phyloP scores from a whole-genome alignment of 139 green algal species.

The Prasinococcaceae sp. region DNA sequence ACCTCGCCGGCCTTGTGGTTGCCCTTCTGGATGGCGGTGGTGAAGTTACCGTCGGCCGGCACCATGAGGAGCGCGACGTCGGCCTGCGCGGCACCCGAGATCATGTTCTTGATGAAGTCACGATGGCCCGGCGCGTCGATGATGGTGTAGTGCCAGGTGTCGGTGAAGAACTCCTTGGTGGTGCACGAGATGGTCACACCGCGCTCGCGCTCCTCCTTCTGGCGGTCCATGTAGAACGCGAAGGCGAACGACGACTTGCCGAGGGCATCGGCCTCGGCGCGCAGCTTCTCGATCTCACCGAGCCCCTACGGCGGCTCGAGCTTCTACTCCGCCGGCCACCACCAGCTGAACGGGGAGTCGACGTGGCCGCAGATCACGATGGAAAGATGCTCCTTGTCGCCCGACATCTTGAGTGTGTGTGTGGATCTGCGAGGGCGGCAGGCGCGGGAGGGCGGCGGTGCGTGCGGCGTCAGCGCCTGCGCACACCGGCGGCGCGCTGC shows the following conservation, averaged over 20 bases:
- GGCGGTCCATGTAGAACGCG: constrained; percentile 80
- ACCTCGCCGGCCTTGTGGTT: constrained; percentile 90
- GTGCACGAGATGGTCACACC: constrained; percentile 70
- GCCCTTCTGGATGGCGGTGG: constrained; percentile 93
- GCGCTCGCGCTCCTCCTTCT: constrained; percentile 65
- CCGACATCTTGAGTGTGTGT: constrained; percentile 28
- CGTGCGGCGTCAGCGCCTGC: no score
- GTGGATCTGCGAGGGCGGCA: no score
- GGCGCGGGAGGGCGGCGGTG: no score
- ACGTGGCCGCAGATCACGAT: constrained; percentile 69
- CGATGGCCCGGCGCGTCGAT: constrained; percentile 65
- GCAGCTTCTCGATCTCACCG: constrained; percentile 91
- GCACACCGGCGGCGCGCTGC: no score
- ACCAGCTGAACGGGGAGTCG: constrained; percentile 96
- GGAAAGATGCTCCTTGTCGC: constrained; percentile 40
- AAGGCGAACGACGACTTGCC: constrained; percentile 88
- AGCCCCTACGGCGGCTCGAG: constrained; percentile 97
- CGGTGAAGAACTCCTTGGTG: constrained; percentile 99
- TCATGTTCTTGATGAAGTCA: constrained; percentile 99
- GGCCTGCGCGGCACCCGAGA: constrained; percentile 58
- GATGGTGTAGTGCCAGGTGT: constrained; percentile 94
- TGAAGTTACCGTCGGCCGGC: constrained; percentile 74
- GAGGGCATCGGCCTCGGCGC: constrained; percentile 67
- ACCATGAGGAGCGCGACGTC: constrained; percentile 30
- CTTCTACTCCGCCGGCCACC: constrained; percentile 86